Evolutionary conservation across 495 filamentous ascomycete genomes (phyloP).

Genomic region (Penicillium egyptiacum): DNA sequence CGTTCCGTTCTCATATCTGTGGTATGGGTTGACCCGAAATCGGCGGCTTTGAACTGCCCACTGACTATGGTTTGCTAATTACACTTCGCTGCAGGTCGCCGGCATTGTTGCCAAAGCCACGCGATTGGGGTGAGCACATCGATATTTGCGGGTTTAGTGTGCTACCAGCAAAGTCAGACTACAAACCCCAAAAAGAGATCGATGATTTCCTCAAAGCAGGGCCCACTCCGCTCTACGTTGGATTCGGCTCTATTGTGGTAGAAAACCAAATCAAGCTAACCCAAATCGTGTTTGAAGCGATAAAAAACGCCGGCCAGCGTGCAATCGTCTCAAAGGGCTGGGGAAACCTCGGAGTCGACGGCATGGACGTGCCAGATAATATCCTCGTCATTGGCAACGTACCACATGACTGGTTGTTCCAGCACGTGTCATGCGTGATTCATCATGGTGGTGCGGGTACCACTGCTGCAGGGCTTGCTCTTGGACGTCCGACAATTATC

Average conservation of each 20-base stretch:
- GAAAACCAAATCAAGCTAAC: constrained; percentile 71
- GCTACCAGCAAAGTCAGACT: constrained; percentile 62
- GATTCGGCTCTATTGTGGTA: constrained; percentile 80
- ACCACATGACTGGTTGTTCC: constrained; percentile 83
- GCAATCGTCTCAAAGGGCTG: constrained; percentile 80
- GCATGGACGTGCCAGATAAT: constrained; percentile 57
- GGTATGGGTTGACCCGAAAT: constrained; percentile 36
- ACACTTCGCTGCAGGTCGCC: constrained; percentile 53
- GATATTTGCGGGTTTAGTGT: constrained; percentile 76
- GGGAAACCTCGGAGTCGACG: constrained; percentile 69
- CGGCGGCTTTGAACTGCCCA: no score
- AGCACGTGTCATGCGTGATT: constrained; percentile 70
- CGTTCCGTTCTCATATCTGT: constrained; percentile 79
- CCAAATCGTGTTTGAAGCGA: constrained; percentile 65
- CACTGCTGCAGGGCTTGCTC: constrained; percentile 69
- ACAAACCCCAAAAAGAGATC: constrained; percentile 61
- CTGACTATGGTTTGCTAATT: neutral
- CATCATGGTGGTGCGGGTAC: constrained; percentile 85
- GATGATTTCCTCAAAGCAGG: constrained; percentile 63
- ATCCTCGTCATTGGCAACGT: constrained; percentile 78
- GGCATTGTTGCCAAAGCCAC: constrained; percentile 74
- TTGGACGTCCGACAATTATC: constrained; percentile 69
- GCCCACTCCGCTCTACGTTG: constrained; percentile 74
- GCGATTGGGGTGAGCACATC: constrained; percentile 72
- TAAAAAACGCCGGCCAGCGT: constrained; percentile 62